phyloP scores from a whole-genome alignment of 2,329 filamentous ascomycete genomes.

The Microsporum ferrugineum region DNA sequence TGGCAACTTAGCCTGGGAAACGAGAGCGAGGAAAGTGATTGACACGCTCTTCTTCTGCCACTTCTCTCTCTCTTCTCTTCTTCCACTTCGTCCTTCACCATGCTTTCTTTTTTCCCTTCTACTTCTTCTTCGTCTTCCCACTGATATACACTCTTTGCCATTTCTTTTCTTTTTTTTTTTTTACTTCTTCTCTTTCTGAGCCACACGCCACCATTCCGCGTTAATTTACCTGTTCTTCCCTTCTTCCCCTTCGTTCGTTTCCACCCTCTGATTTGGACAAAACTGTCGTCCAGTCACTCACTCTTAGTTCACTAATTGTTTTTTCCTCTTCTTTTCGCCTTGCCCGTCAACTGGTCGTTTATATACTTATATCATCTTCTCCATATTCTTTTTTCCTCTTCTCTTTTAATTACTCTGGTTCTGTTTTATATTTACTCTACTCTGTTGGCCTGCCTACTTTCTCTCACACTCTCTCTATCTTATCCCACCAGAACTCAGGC shows the following conservation, averaged over 20 bases:
- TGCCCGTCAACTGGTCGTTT: conserved; percentile 18
- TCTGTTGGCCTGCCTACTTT: background rate
- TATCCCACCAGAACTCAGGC: background rate
- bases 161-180: background rate
- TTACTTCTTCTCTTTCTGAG: conserved; percentile 11
- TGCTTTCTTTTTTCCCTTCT: conserved; percentile 13
- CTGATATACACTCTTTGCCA: background rate
- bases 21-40: background rate
- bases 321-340: conserved; percentile 13
- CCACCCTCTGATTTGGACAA: conserved; percentile 1
- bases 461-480: background rate
- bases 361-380: conserved; percentile 20
- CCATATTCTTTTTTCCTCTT: conserved; percentile 13
- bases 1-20: background rate
- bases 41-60: background rate
- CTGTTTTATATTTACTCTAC: conserved; percentile 1
- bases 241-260: background rate
- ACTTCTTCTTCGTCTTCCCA: conserved; percentile 10
- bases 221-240: background rate
- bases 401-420: conserved; percentile 1
- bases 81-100: conserved; percentile 12
- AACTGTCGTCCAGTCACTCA: conserved; percentile 7
- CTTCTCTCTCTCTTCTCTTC: conserved; percentile 2
- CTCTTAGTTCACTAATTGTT: conserved; percentile 13
- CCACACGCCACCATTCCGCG: conserved; percentile 1